Base-by-base conservation (phyloP, 2,329 filamentous ascomycete species). In the Blumeria hordei region DNA sequence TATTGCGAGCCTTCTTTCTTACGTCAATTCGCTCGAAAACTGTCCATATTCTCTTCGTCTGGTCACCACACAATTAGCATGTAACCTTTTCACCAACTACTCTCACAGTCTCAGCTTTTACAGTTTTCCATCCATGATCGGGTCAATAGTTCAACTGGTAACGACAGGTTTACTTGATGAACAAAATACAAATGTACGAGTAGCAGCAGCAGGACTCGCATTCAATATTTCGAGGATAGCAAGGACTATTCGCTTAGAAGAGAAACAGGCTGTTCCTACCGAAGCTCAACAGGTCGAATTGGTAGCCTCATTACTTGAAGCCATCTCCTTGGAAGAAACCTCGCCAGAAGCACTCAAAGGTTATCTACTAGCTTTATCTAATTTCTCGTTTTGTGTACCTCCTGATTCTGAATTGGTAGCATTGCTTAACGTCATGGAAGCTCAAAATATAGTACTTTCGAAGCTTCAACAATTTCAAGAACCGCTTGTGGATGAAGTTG, bases 41-140 rank as follows among this genome's bases (percentile, higher is more conserved):
- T 84, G 80, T 43, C 86, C 87, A 0, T 95, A 95, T 64, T 81
- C 85, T 4, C 74, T 93, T 1, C 81, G 87, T 12, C 77, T 95
- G 1, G 85, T 94, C 14, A 83, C 86, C 0, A 69, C 94, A 21
- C 88, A 95, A 61, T 75, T 90, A 63, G 75, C 78, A 1, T 93
- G 87, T 69, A 95, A 94, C 63, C 71, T 94, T 44, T 94, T 94
- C 69, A 81, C 78, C 0, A 82, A 81, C 0, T 75, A 78, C 0
- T 71, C 94, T 0, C 93, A 83, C 62, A 72, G 79, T 0, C 73
- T 78, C 2, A 74, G 81, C 58, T 71, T 88, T 8, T 69, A 84
- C 6, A 66, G 69, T 1, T 69, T 75, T 45, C 66, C 68, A 1
- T 54, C 61, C 21, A 67, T 88, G 53, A 75, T 78, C 6, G 65